Evolutionary conservation across 345 rosid genomes (phyloP).

Genomic region (Corchorus olitorius): DNA sequence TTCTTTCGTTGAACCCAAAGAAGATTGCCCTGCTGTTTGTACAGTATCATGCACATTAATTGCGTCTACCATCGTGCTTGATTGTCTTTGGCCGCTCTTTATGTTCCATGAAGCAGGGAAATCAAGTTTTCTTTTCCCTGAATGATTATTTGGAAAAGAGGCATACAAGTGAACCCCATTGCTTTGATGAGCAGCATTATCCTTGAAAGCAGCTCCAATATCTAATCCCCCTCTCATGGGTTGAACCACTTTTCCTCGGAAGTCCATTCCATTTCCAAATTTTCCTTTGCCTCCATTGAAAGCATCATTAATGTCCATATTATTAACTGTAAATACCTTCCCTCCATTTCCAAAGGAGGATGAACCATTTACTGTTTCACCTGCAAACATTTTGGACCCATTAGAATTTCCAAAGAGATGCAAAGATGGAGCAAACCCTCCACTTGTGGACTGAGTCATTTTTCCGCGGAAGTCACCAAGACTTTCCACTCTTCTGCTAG

Average conservation of each 20-base stretch:
- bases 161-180: slow-evolving; percentile 2
- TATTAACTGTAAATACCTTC: slow-evolving; percentile 2
- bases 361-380: background rate
- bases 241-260: slow-evolving; percentile 6
- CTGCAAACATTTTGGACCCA: background rate
- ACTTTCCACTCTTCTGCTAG: slow-evolving; percentile 1
- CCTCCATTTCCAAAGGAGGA: slow-evolving; percentile 4
- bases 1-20: slow-evolving; percentile 1
- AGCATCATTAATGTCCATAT: background rate
- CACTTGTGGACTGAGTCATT: background rate
- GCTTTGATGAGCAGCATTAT: background rate
- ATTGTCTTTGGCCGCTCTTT: slow-evolving; percentile 4
- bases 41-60: background rate
- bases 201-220: slow-evolving; percentile 1
- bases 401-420: slow-evolving; percentile 14
- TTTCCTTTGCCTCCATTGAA: slow-evolving; percentile 3
- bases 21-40: background rate
- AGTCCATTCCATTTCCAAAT: background rate
- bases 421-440: slow-evolving; percentile 13
- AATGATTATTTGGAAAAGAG: background rate
- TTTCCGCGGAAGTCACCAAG: slow-evolving; percentile 10
- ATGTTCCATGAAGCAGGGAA: slow-evolving; percentile 1
- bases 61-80: slow-evolving; percentile 7
- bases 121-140: background rate
- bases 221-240: slow-evolving; percentile 3